phyloP scores from a whole-genome alignment of 73 alveolate species.

The Paramecium caudatum region DNA sequence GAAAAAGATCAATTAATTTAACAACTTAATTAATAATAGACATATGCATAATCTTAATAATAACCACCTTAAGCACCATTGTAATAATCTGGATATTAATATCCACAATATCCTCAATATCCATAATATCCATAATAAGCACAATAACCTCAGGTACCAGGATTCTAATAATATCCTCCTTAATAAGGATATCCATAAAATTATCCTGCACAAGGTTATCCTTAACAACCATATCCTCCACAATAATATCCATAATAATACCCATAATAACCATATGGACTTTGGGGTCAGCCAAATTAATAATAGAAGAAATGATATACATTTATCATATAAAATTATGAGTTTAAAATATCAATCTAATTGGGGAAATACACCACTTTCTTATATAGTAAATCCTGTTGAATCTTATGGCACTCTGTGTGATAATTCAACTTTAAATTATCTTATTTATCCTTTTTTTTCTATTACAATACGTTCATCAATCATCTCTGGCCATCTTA shows the following conservation, averaged over 20 bases:
- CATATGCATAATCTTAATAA: not conserved
- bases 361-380: slow-evolving; percentile 7
- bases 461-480: slow-evolving; percentile 39
- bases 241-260: slow-evolving; percentile 40
- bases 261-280: not conserved
- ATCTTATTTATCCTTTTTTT: slow-evolving; percentile 4
- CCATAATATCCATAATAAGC: slow-evolving; percentile 49
- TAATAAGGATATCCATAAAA: slow-evolving; percentile 13
- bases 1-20: not conserved
- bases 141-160: not conserved
- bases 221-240: not conserved
- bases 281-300: no score
- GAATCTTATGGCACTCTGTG: slow-evolving; percentile 15
- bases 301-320: no score
- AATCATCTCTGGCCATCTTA: slow-evolving; percentile 26
- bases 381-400: not conserved
- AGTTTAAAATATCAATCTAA: slow-evolving; percentile 50
- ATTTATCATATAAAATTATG: no score
- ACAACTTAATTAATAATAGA: slow-evolving; percentile 3
- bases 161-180: not conserved
- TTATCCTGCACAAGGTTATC: not conserved
- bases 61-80: not conserved
- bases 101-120: not conserved
- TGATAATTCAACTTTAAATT: slow-evolving; percentile 10
- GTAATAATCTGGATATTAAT: not conserved